Evolutionary conservation across 1,284 basidiomycete species (phyloP).

Genomic region (Schizopora paradoxa): DNA sequence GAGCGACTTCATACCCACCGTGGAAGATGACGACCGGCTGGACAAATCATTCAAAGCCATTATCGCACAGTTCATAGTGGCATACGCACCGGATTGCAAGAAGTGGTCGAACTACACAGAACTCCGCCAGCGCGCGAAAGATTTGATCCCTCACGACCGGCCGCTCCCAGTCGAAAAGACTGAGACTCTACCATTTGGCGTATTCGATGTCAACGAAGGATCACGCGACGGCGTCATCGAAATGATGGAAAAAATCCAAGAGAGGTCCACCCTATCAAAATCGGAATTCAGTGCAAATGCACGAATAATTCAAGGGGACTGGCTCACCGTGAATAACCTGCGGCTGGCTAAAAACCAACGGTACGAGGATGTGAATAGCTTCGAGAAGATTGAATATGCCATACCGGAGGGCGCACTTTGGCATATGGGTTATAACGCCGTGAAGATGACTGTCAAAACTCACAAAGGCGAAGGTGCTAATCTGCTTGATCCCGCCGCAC

Average conservation of each 20-base stretch:
- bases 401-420: slow-evolving; percentile 12
- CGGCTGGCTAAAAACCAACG: slow-evolving; percentile 22
- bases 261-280: slow-evolving; percentile 15
- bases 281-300: slow-evolving; percentile 16
- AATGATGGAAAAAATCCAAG: slow-evolving; percentile 16
- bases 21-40: slow-evolving; percentile 20
- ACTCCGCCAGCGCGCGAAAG: background rate
- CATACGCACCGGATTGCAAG: slow-evolving; percentile 21
- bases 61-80: slow-evolving; percentile 23
- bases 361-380: slow-evolving; percentile 18
- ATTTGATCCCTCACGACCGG: slow-evolving; percentile 6
- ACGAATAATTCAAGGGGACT: slow-evolving; percentile 21
- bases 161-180: slow-evolving; percentile 21
- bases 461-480: slow-evolving; percentile 21
- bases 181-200: slow-evolving; percentile 24
- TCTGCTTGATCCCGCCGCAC: slow-evolving; percentile 24
- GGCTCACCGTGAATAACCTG: slow-evolving; percentile 20
- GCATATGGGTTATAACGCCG: slow-evolving; percentile 21
- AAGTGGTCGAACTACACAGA: background rate
- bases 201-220: slow-evolving; percentile 24
- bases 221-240: slow-evolving; percentile 23
- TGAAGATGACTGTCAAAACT: slow-evolving; percentile 21
- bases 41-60: slow-evolving; percentile 15
- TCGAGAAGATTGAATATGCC: slow-evolving; percentile 14
- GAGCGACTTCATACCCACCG: slow-evolving; percentile 21